These are phyloP conservation scores for Erysimum cheiranthoides DNA, from an alignment of 345 rosid genomes.

Conservation along the genomic window DNA sequence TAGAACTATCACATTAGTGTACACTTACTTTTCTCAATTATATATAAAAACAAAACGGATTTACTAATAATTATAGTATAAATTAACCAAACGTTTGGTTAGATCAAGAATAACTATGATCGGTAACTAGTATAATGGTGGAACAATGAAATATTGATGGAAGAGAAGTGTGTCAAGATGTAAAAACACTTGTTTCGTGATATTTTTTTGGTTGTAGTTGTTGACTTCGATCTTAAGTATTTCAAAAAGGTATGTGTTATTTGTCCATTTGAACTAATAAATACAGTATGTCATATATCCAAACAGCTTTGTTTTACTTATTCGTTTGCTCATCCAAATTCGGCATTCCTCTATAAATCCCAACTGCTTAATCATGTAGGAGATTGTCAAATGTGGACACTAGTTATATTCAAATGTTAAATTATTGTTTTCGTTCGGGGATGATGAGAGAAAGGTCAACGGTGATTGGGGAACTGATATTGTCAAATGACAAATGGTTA, in stretches of 20 bases:
- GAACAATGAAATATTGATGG: background rate
- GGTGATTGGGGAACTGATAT: slow-evolving; percentile 17
- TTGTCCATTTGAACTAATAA: background rate
- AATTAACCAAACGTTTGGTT: background rate
- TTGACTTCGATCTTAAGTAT: slow-evolving; percentile 7
- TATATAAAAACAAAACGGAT: background rate
- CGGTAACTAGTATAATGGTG: background rate
- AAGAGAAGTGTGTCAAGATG: background rate
- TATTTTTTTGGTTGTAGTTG: background rate
- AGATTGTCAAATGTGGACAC: slow-evolving; percentile 34
- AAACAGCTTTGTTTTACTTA: slow-evolving; percentile 4
- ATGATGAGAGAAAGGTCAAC: slow-evolving; percentile 42
- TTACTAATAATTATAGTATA: background rate
- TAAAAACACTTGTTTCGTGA: background rate
- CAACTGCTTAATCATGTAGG: slow-evolving; percentile 20
- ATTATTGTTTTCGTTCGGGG: slow-evolving; percentile 15
- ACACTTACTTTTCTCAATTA: background rate
- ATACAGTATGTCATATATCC: background rate
- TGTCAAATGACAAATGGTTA: slow-evolving; percentile 28
- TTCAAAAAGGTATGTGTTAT: slow-evolving; percentile 10
- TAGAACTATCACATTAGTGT: background rate
- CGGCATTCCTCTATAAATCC: background rate
- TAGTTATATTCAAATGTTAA: slow-evolving; percentile 34
- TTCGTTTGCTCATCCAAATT: slow-evolving; percentile 16
- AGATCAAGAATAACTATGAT: background rate